These are phyloP conservation scores for Fusarium buharicum DNA, from an alignment of 2,329 filamentous ascomycete species.

Conservation along the genomic window DNA sequence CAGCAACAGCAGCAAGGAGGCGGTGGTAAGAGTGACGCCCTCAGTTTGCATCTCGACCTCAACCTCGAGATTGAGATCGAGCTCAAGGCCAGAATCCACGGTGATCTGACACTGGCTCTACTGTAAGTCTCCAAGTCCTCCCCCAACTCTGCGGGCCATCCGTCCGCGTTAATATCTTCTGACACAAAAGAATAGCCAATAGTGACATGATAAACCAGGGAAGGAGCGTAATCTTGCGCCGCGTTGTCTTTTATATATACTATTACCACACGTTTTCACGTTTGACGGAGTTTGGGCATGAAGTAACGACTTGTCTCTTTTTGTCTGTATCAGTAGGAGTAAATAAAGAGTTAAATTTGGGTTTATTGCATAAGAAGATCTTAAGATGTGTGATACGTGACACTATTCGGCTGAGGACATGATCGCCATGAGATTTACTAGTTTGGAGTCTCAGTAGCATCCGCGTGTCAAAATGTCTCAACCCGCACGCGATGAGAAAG, in stretches of 20 bases:
- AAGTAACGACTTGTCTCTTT: slow-evolving; percentile 27
- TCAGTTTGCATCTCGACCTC: slow-evolving; percentile 79
- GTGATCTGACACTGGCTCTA: slow-evolving; percentile 81
- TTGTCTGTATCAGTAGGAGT: slow-evolving; percentile 20
- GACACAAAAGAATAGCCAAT: slow-evolving; percentile 34
- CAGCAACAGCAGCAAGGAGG: slow-evolving; percentile 25
- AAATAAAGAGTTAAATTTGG: slow-evolving; percentile 32
- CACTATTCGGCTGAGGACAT: slow-evolving; percentile 1
- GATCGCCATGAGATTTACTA: background rate
- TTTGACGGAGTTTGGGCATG: slow-evolving; percentile 30
- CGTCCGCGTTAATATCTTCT: slow-evolving; percentile 24
- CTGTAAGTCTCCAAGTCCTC: slow-evolving; percentile 54
- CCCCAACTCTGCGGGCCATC: slow-evolving; percentile 5
- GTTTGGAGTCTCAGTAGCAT: background rate
- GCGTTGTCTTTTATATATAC: slow-evolving; percentile 5
- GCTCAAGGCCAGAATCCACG: slow-evolving; percentile 85
- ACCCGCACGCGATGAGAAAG: background rate
- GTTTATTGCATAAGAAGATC: background rate
- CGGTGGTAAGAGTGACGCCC: slow-evolving; percentile 44
- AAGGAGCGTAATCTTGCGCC: slow-evolving; percentile 24
- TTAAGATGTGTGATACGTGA: slow-evolving; percentile 30
- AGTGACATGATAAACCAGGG: slow-evolving; percentile 46
- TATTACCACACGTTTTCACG: background rate
- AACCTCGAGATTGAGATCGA: slow-evolving; percentile 88
- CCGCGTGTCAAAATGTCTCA: slow-evolving; percentile 1